phyloP scores from a whole-genome alignment of 2,329 filamentous ascomycete species.

The Alternaria solani region DNA sequence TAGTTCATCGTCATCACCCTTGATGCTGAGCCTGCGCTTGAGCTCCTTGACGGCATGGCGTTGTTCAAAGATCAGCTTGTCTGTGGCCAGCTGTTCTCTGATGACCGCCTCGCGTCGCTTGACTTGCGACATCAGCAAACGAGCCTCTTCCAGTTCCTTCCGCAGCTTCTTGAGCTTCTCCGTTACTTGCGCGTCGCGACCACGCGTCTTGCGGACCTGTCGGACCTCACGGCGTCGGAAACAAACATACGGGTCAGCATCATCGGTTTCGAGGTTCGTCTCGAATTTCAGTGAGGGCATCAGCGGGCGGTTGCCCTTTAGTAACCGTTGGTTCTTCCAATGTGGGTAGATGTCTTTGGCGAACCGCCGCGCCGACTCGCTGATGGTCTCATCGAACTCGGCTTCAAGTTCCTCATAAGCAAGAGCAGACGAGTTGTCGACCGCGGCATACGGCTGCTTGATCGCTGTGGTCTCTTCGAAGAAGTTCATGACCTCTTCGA shows the following conservation, averaged over 20 bases:
- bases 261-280: conserved; percentile 91
- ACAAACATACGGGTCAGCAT: conserved; percentile 96
- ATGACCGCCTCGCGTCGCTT: conserved; percentile 82
- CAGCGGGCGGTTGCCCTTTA: conserved; percentile 73
- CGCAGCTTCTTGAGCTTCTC: conserved; percentile 94
- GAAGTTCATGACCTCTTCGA: conserved; percentile 93
- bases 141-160: conserved; percentile 87
- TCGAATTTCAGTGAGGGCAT: conserved; percentile 90
- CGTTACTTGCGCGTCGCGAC: conserved; percentile 89
- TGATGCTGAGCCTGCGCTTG: conserved; percentile 88
- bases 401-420: conserved; percentile 67
- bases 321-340: conserved; percentile 78
- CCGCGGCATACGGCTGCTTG: conserved; percentile 86
- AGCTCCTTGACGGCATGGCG: conserved; percentile 82
- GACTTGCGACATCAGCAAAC: conserved; percentile 79
- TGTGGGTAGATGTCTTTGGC: conserved; percentile 87
- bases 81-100: conserved; percentile 76
- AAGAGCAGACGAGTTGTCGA: conserved; percentile 85
- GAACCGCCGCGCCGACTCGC: conserved; percentile 63
- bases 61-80: conserved; percentile 83
- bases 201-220: conserved; percentile 92
- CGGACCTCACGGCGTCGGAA: conserved; percentile 95
- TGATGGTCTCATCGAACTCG: conserved; percentile 67
- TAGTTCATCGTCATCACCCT: conserved; percentile 87
- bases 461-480: conserved; percentile 87